Evolutionary conservation across 129 eudicot genomes (phyloP), one percentile per base, ranked within the genome.

Genomic region (Mikania micrantha): DNA sequence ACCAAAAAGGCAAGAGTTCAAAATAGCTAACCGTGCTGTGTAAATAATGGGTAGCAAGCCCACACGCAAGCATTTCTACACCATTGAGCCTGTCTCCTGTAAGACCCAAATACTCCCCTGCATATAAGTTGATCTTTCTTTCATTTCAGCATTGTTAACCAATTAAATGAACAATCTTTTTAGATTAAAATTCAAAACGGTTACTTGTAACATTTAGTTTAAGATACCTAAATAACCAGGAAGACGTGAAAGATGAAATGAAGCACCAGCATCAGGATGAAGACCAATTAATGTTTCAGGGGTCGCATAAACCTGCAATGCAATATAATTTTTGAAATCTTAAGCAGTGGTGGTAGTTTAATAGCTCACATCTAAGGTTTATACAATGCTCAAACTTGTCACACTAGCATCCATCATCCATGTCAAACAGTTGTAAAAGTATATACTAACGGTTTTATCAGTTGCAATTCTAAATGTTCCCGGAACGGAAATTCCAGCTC

Each of bases 251-350:
- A 87, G 91, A 79, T 82, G 73, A 80, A 87, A 87, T 29, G 97
- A 90, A 63, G 97, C 97, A 11, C 86, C 97, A 54, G 90, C 95
- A 78, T 87, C 97, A 24, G 95, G 95, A 82, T 90, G 97, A 66
- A 82, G 80, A 54, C 97, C 97, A 52, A 90, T 90, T 75, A 90
- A 63, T 20, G 97, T 84, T 82, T 90, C 97, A 21, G 95, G 91
- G 38, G 85, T 87, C 47, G 97, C 88, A 81, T 78, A 84, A 66
- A 87, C 80, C 97, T 90, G 91, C 76, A 86, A 28, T 25, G 27
- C 61, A 44, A 27, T 15, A 4, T 9, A 25, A 41, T 6, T 28
- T 49, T 39, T 36, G 32, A 39, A 40, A 39, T 53, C 17, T 56
- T 7, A 38, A 53, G 60, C 60, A 53, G 15, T 20, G 11, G 4